phyloP scores from a whole-genome alignment of 768 basidiomycete genomes.

The Boletus vermiculosoides region DNA sequence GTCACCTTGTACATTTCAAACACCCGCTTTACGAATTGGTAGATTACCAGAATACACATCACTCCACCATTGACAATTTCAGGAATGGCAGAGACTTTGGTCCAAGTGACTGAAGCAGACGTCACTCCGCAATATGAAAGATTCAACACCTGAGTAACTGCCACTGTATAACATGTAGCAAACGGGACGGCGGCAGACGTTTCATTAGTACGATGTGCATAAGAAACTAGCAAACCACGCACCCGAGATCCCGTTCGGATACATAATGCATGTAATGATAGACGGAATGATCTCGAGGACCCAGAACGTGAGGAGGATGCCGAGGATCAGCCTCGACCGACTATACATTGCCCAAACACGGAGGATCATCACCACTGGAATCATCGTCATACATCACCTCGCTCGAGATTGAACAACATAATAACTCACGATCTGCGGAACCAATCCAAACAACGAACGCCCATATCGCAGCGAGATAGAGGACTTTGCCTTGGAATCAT shows the following conservation, averaged over 20 bases:
- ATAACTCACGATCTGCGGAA: conserved; percentile 12
- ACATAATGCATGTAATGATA: not conserved
- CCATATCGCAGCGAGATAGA: conserved; percentile 6
- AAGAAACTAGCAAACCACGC: not conserved
- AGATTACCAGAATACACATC: conserved; percentile 4
- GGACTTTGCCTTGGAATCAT: not conserved
- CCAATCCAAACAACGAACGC: not conserved
- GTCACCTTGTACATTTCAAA: conserved; percentile 3
- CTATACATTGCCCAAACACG: conserved; percentile 15
- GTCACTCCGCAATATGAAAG: conserved; percentile 1
- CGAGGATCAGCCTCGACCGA: conserved; percentile 8
- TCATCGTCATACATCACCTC: not conserved
- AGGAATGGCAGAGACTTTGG: not conserved
- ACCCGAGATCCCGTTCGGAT: not conserved
- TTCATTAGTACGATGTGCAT: not conserved
- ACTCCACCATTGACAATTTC: conserved; percentile 1
- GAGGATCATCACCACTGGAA: conserved; percentile 16
- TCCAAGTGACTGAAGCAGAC: conserved; percentile 1
- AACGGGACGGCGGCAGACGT: not conserved
- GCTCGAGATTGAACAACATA: not conserved
- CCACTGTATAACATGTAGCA: not conserved
- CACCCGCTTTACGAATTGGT: conserved; percentile 1
- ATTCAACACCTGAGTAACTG: not conserved
- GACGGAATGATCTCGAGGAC: not conserved
- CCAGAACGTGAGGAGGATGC: conserved; percentile 10